Percentiles rank a stretch among this genome's conserved stretches.
Conservation (phyloP, 1,284 basidiomycete species). For the Ustilago curta region DNA sequence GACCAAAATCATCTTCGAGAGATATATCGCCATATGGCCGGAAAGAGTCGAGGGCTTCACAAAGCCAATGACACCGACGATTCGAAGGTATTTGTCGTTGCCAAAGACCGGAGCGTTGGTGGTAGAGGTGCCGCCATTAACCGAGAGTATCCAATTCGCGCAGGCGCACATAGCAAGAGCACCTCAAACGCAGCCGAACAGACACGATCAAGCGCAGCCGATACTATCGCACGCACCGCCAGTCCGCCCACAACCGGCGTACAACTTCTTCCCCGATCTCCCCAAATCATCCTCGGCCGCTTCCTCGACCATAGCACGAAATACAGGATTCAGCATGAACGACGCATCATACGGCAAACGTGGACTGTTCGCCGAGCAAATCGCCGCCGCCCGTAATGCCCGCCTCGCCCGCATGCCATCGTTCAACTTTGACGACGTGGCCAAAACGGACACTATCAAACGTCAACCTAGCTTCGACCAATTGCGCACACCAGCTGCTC, state of each 20-base stretch:
- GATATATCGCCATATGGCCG: conserved; percentile 70
- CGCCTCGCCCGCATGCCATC: conserved; percentile 35
- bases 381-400: conserved; percentile 36
- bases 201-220: conserved; percentile 1
- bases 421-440: conserved; percentile 27
- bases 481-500: conserved; percentile 5
- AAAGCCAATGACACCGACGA: conserved; percentile 71
- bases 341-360: conserved; percentile 36
- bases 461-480: conserved; percentile 39
- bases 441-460: conserved; percentile 12
- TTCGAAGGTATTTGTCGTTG: conserved; percentile 70
- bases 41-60: conserved; percentile 71
- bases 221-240: conserved; percentile 3
- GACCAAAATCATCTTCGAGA: conserved; percentile 70
- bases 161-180: conserved; percentile 3
- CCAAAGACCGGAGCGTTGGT: conserved; percentile 57
- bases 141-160: background rate
- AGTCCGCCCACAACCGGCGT: conserved; percentile 10
- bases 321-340: conserved; percentile 19
- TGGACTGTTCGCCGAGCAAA: conserved; percentile 42
- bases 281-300: conserved; percentile 9
- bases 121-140: conserved; percentile 21
- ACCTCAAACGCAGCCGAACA: conserved; percentile 2
- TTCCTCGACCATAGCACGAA: background rate
- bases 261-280: conserved; percentile 41